Evolutionary conservation across 2,329 filamentous ascomycete species (phyloP).

Genomic region (Ophiocordyceps sinensis): DNA sequence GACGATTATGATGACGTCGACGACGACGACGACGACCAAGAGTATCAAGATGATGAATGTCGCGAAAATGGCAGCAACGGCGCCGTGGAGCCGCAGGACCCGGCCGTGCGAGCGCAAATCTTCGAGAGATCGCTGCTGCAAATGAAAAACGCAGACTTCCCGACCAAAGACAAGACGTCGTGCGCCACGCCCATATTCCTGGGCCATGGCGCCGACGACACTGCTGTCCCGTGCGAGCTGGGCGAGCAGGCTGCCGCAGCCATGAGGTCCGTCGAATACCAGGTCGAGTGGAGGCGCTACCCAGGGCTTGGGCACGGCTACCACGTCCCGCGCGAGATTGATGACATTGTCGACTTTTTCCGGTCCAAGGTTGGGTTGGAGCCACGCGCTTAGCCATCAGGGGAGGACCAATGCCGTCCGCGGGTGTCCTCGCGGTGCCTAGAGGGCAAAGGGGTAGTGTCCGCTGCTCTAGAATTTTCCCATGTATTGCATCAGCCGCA

Average conservation of each 20-base stretch:
- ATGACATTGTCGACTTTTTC: conserved; percentile 26
- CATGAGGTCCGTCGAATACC: conserved; percentile 16
- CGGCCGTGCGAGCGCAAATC: conserved; percentile 11
- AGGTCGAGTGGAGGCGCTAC: conserved; percentile 18
- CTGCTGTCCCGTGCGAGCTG: conserved; percentile 17
- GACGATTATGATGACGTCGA: background rate
- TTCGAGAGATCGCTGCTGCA: conserved; percentile 17
- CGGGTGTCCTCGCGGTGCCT: too few species aligned
- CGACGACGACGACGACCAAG: background rate
- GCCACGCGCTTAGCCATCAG: background rate
- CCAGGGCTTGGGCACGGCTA: conserved; percentile 30
- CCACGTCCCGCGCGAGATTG: conserved; percentile 25
- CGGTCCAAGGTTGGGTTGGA: background rate
- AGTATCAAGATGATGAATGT: conserved; percentile 6
- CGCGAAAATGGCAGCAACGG: conserved; percentile 2
- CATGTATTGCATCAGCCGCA: background rate
- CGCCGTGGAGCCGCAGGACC: background rate
- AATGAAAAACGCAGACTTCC: conserved; percentile 9
- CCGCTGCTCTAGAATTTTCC: too few species aligned
- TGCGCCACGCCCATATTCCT: conserved; percentile 25
- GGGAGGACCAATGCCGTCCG: too few species aligned
- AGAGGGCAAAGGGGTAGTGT: too few species aligned
- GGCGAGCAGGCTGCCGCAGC: conserved; percentile 14
- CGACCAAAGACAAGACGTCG: conserved; percentile 3
- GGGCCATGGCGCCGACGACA: conserved; percentile 25